phyloP scores from a whole-genome alignment of 352 stramenopile genomes.

The Pythium phragmiticola region DNA sequence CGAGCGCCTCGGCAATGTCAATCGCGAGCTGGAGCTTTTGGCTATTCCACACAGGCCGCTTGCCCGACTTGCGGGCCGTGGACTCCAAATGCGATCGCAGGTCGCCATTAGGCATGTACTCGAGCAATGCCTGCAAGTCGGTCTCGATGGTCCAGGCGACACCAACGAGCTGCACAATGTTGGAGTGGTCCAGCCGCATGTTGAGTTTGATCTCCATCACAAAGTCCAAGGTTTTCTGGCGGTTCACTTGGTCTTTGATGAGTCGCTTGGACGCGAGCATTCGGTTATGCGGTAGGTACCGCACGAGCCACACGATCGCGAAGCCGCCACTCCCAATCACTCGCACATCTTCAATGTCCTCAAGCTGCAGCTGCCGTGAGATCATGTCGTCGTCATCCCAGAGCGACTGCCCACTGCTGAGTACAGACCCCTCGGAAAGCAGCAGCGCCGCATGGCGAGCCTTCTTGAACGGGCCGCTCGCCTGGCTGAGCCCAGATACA shows the following conservation, averaged over 20 bases:
- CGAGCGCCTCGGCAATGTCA: conserved; percentile 45
- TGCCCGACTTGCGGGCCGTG: conserved; percentile 2
- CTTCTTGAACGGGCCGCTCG: conserved; percentile 10
- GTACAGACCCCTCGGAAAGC: conserved; percentile 1
- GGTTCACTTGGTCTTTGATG: conserved; percentile 43
- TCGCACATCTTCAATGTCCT: conserved; percentile 52
- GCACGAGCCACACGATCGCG: conserved; percentile 49
- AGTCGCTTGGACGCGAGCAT: conserved; percentile 55
- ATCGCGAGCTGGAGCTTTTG: conserved; percentile 42
- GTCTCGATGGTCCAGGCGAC: conserved; percentile 61
- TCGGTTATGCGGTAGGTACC: conserved; percentile 36
- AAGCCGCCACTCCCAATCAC: conserved; percentile 50
- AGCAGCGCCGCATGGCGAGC: conserved; percentile 6
- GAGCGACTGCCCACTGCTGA: conserved; percentile 28
- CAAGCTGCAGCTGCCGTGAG: conserved; percentile 41
- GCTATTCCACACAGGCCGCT: neutral
- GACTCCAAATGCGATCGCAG: conserved; percentile 45
- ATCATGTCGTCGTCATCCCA: conserved; percentile 61
- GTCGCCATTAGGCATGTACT: conserved; percentile 66
- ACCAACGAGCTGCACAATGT: conserved; percentile 63
- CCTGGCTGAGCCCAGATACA: too few relatives aligned
- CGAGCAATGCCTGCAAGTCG: conserved; percentile 60
- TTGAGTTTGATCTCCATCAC: conserved; percentile 77
- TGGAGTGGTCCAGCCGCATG: conserved; percentile 52
- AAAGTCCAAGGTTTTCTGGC: conserved; percentile 46